These are phyloP conservation scores for Psilocybe subaeruginosa DNA, from an alignment of 768 basidiomycete species.

Conservation along the genomic window DNA sequence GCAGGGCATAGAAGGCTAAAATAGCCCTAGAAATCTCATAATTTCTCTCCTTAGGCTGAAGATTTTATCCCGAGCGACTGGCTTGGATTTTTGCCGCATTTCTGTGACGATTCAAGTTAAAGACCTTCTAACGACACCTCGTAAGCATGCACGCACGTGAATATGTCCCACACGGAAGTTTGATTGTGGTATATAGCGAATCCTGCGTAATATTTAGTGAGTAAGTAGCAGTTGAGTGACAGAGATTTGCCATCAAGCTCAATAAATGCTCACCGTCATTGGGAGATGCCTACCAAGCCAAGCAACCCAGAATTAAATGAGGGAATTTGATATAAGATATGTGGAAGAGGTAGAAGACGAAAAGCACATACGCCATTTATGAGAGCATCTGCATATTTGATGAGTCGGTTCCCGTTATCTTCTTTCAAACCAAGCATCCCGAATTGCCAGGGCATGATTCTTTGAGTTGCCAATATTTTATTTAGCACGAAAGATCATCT, in stretches of 20 bases:
- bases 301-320: not conserved
- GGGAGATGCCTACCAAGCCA: constrained; percentile 46
- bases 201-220: constrained; percentile 29
- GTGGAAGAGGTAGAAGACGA: not conserved
- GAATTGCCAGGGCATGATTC: constrained; percentile 66
- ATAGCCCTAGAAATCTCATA: no score
- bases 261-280: constrained; percentile 46
- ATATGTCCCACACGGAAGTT: constrained; percentile 52
- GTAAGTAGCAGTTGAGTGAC: not conserved
- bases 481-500: not conserved
- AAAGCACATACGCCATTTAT: constrained; percentile 41
- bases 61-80: constrained; percentile 27
- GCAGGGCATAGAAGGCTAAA: no score
- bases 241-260: not conserved
- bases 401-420: constrained; percentile 51
- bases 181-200: constrained; percentile 56
- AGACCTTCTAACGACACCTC: not conserved
- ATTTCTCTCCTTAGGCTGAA: no score
- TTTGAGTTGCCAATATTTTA: constrained; percentile 12
- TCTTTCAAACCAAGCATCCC: constrained; percentile 52
- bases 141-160: constrained; percentile 38
- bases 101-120: constrained; percentile 21
- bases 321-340: not conserved
- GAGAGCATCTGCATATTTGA: constrained; percentile 59
- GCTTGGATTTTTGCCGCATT: constrained; percentile 37